Evolutionary conservation across 2,329 filamentous ascomycete species (phyloP), one percentile per base, ranked within the genome.

Genomic region (Xylaria multiplex): DNA sequence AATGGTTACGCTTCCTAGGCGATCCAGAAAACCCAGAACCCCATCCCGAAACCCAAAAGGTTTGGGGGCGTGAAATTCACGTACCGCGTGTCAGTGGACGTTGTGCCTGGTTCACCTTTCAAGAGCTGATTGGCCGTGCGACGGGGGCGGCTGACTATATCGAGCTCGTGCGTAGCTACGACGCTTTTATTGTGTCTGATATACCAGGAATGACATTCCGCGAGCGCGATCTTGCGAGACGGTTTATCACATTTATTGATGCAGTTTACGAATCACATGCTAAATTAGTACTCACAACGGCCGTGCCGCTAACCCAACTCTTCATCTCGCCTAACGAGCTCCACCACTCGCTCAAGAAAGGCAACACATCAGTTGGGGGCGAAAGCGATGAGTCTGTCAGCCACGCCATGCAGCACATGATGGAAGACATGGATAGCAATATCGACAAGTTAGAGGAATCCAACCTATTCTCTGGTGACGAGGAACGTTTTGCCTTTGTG

Each of bases 221-320:
- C 61, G 89, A 93, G 75, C 88, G 96, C 22, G 96, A 99, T 80
- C 85, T 97, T 45, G 96, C 96, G 0, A 84, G 96, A 13, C 86
- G 96, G 5, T 97, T 99, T 79, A 99, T 99, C 77, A 99, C 95
- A 0, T 97, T 99, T 73, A 93, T 99, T 70, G 96, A 99, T 77
- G 95, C 96, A 6, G 91, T 97, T 4, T 99, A 99, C 76, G 96
- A 99, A 79, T 85, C 86, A 32, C 87, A 95, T 79, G 94, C 93
- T n/a, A 98, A 97, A 81, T 86, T 99, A 7, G 95, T 98, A 16
- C 86, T 99, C 62, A 99, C 96, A 0, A 94, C 92, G 2, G 93
- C 90, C 46, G 92, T 94, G 55, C 93, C 95, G 0, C 83, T 99
- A 2, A 88, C 88, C 7, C 90, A 97, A 76, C 88, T 98, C 40